These are phyloP conservation scores for Lentinula edodes DNA, from an alignment of 768 basidiomycete genomes.

Conservation along the genomic window DNA sequence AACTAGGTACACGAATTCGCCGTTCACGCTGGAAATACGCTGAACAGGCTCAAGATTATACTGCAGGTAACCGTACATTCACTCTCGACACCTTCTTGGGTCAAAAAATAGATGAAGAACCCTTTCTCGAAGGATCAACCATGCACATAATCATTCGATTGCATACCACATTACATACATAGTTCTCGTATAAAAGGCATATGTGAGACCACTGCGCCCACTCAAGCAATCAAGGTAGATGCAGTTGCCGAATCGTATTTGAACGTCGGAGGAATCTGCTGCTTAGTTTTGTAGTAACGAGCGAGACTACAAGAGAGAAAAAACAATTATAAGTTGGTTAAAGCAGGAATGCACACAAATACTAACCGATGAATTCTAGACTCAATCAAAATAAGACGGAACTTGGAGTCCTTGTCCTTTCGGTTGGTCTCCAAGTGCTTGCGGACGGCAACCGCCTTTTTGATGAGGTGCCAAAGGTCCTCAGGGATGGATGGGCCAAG, in stretches of 20 bases:
- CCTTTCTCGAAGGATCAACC: too few species aligned
- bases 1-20: too few species aligned
- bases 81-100: too few species aligned
- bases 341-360: not conserved
- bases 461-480: constrained; percentile 99
- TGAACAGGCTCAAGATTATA: too few species aligned
- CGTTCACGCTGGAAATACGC: too few species aligned
- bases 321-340: not conserved
- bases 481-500: constrained; percentile 97
- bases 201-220: not conserved
- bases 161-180: not conserved
- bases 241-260: constrained; percentile 97
- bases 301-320: constrained; percentile 47
- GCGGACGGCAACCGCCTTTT: constrained; percentile 99
- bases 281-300: constrained; percentile 98
- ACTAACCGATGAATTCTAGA: constrained; percentile 83
- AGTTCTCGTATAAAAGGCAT: not conserved
- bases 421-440: constrained; percentile 98
- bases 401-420: constrained; percentile 98
- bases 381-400: constrained; percentile 93
- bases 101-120: too few species aligned
- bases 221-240: constrained; percentile 81
- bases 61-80: too few species aligned
- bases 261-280: constrained; percentile 96
- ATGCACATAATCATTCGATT: not conserved